Evolutionary conservation across 2,329 filamentous ascomycete species (phyloP).

Genomic region (Verticillium isaacii): DNA sequence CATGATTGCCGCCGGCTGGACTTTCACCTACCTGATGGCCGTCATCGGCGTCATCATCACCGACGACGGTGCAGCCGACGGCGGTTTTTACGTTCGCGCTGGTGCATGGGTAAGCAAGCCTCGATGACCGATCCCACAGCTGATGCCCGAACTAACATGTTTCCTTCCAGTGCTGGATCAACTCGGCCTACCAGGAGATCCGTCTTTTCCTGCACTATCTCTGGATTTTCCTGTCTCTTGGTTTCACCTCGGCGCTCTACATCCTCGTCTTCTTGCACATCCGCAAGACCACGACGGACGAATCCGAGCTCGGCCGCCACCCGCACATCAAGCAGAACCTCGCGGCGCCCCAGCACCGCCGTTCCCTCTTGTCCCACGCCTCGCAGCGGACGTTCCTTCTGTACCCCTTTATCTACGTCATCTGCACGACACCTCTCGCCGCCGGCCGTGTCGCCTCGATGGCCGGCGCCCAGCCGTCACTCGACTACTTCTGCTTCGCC

Average conservation of each 20-base stretch:
- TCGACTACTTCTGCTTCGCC: constrained; percentile 53
- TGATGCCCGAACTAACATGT: constrained; percentile 4
- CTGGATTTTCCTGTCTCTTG: constrained; percentile 51
- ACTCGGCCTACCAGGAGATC: constrained; percentile 44
- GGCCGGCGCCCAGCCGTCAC: constrained; percentile 44
- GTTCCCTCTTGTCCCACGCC: constrained; percentile 13
- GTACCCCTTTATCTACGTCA: constrained; percentile 64
- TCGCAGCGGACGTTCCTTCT: constrained; percentile 55
- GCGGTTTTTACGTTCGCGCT: constrained; percentile 57
- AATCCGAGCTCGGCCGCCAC: constrained; percentile 16
- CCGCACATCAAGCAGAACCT: neutral
- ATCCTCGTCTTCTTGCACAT: constrained; percentile 33
- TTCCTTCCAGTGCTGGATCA: constrained; percentile 55
- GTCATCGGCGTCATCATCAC: constrained; percentile 43
- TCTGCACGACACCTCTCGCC: constrained; percentile 65
- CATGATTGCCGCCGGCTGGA: constrained; percentile 47
- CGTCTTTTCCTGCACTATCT: constrained; percentile 60
- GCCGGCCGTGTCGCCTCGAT: constrained; percentile 60
- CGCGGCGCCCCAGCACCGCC: neutral
- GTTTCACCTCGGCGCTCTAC: constrained; percentile 33
- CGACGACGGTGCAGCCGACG: constrained; percentile 31
- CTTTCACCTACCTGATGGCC: constrained; percentile 53
- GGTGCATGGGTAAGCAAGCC: constrained; percentile 51
- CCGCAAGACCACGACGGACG: constrained; percentile 17
- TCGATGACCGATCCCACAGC: neutral